Evolutionary conservation across 345 rosid genomes (phyloP).

Genomic region (Dipteronia dyeriana): DNA sequence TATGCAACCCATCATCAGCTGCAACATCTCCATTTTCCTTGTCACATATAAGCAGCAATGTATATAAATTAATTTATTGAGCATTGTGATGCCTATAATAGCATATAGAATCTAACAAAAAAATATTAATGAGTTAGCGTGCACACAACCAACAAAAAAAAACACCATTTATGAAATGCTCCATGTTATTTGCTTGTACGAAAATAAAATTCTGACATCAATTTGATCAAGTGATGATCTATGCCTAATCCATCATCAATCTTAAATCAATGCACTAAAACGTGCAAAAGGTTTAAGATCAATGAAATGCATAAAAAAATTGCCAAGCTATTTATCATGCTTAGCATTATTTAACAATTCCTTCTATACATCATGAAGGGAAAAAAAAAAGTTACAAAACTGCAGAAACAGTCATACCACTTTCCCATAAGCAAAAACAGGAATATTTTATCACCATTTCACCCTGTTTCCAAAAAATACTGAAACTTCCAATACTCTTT

Average conservation of each 20-base stretch:
- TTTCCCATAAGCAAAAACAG: background rate
- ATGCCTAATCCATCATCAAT: background rate
- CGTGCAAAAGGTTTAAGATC: background rate
- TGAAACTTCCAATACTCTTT: background rate
- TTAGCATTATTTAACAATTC: background rate
- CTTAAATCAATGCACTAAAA: background rate
- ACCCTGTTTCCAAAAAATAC: background rate
- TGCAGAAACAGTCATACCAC: background rate
- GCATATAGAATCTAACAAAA: background rate
- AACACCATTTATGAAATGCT: background rate
- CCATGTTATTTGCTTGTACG: background rate
- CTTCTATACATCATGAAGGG: background rate
- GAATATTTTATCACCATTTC: background rate
- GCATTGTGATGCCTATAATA: background rate
- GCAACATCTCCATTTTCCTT: constrained; percentile 81
- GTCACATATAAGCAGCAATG: constrained; percentile 14
- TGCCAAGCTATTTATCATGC: background rate
- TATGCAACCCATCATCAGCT: constrained; percentile 61
- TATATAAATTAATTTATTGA: background rate
- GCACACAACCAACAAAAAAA: background rate
- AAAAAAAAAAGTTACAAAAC: background rate
- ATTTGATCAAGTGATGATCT: background rate
- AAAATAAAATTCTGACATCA: background rate
- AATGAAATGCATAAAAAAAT: background rate
- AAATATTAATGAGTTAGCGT: background rate